Base-by-base conservation (phyloP, 2,329 filamentous ascomycete species). In the Ramularia endophylla region DNA sequence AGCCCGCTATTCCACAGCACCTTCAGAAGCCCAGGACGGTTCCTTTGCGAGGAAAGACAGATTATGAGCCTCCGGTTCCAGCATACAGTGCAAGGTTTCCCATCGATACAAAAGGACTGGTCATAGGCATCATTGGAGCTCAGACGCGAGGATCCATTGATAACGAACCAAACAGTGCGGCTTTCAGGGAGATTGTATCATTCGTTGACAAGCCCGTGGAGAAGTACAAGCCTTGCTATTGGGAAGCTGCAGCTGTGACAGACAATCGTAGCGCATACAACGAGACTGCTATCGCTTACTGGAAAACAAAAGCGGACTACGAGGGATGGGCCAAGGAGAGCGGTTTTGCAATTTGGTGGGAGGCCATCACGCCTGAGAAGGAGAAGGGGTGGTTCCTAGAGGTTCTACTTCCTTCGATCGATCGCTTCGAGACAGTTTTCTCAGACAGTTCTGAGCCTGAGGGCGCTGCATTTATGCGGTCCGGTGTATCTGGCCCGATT, bases 401-500 rank as follows among this genome's bases (percentile, higher is more conserved):
- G 48, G 49, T 69, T 20, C 62, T 72, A 41, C 53, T 60, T 18
- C 68, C 68, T 2, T 56, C 62, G 1, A 52, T 68, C 2, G 66
- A 71, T 43, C 62, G 66, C 9, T 63, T 69, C 51, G 68, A 72
- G 48, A 70, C 65, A 0, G 55, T 71, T 8, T 68, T 67, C 41
- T 67, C 66, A 3, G 61, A 61, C 40, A 55, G 57, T 17, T 45
- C 52, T 15, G 51, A 59, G 1, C 59, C 60, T 4, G 68, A 72
- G 43, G 68, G 68, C 9, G 64, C 60, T 7, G 66, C 64, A 5
- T 54, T 68, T 43, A 64, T 72, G 66, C 49, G 62, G 4, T 58
- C 62, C 4, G 44, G 46, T 2, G 53, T 68, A 4, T 65, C 60
- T 13, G 65, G 64, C 0, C 56, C 59, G 20, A 55, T 72, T 12